Evolutionary conservation across 306 rosid species (phyloP), one percentile per base, ranked within the genome.

Genomic region (Rosa rugosa): DNA sequence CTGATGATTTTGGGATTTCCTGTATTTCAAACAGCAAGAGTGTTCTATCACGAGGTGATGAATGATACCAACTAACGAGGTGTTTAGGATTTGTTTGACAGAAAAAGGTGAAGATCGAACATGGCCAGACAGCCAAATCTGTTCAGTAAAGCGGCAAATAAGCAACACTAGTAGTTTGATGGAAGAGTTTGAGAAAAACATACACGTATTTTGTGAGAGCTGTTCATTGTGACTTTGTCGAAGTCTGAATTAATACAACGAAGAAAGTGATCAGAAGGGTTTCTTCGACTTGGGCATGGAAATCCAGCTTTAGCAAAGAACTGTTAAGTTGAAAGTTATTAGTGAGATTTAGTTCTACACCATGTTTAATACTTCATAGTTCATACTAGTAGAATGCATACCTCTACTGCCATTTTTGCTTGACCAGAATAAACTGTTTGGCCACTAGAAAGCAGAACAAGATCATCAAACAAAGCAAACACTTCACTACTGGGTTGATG

Each of bases 401-500:
- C 98, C 97, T 95, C 90, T 46, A 91, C 76, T 31, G 99, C 94
- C 69, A 38, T 79, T n/a, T 85, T 79, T 41, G 96, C 92, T 40
- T 85, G 78, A 75, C 99, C 98, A 84, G 91, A 91, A 72, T 90
- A 95, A 45, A 91, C 88, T 0, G 94, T 83, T 72, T 87, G 91
- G 65, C 99, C 98, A 2, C 94, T 91, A 80, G 99, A 91, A 67
- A 92, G 98, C 63, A 95, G 85, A 65, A 92, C 88, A n/a, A 95
- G 97, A 81, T 89, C 86, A 81, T 95, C 99, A 90, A 95, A 95
- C 60, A 92, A 91, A 42, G 96, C 94, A 84, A 91, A 92, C 62
- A 93, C 98, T 82, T 95, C 99, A 83, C 97, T 89, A 40, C 99
- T 95, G 8, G 98, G 98, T 83, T 92, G 99, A 81, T 95, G 99